Base-by-base conservation (phyloP, 129 eudicot species). In the Flaveria sonorensis region DNA sequence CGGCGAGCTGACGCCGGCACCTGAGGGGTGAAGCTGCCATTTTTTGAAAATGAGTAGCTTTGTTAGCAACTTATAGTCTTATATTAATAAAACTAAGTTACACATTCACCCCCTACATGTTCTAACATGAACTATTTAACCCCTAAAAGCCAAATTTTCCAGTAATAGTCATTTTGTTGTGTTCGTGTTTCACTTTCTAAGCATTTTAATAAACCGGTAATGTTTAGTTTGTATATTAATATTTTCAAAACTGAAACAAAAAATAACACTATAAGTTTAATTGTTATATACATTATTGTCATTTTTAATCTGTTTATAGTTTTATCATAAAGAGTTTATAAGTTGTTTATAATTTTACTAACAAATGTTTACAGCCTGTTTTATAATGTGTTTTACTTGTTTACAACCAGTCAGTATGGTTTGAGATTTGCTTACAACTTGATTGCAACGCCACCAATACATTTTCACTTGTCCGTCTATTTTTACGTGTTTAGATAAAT, bases 21-120 rank as follows among this genome's bases (percentile, higher is more conserved):
- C 79, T 16, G 81, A 76, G 85, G 69, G 76, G 68, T 16, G 77
- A 77, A 77, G 81, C 55, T 77, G 86, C 75, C 82, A 81, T 81
- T 70, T 74, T 30, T 56, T 15, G n/a, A 74, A 81, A 18, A 20
- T 55, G 32, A 15, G 21, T 26, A 20, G n/a, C 6, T 7, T 64
- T 48, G 80, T 51, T 28, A 28, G 71, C 21, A 26, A 24, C 14
- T 46, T 62, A 63, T 62, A 61, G n/a, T 15, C 14, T 46, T 62
- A 63, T 62, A 61, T 26, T 15, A 8, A 28, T 42, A 21, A 9
- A 13, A 59, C 19, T 55, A 36, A 42, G 77, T 74, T 59, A 74
- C 45, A 2, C 13, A 1, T 74, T 59, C 21, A 59, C 24, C 52
- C 67, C 77, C 50, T 9, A 0, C 12, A 20, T 57, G 16, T 57